Percentiles rank a stretch among this genome's conserved stretches.
Conservation (phyloP, 2,329 filamentous ascomycete genomes). For the Penicillium freii region DNA sequence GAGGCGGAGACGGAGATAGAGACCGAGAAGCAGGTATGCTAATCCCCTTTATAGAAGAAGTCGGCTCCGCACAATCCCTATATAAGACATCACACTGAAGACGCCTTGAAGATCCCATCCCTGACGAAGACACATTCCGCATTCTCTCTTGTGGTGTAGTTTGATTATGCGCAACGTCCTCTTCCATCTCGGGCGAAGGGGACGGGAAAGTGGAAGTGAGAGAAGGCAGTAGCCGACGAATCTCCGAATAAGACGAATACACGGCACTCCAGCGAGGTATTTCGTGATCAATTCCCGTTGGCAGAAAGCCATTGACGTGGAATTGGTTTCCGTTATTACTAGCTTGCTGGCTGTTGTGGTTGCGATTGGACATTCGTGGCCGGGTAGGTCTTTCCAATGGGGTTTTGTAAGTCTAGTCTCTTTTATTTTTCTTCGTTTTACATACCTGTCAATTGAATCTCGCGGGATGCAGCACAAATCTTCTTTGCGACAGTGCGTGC, state of each 20-base stretch:
- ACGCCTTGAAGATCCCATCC: not conserved
- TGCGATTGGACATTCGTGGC: not conserved
- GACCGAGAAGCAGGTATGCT: not conserved
- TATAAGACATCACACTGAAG: not conserved
- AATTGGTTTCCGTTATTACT: not conserved
- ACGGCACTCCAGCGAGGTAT: slow-evolving; percentile 7
- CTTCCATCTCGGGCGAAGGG: not conserved
- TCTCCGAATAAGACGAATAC: slow-evolving; percentile 3
- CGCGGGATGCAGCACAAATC: not conserved
- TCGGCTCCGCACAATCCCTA: not conserved
- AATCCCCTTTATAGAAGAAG: not conserved
- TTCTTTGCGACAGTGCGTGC: slow-evolving; percentile 7
- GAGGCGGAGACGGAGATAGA: not conserved
- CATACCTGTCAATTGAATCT: slow-evolving; percentile 6
- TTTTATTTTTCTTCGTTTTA: not conserved
- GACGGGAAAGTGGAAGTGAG: not conserved
- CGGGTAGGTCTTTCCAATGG: not conserved
- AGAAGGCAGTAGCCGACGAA: not conserved
- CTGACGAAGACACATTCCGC: not conserved
- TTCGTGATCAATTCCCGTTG: not conserved
- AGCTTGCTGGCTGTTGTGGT: not conserved
- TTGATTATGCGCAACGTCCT: not conserved
- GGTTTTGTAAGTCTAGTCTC: not conserved
- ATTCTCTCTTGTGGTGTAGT: not conserved
- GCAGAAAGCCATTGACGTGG: not conserved